A percentile compares a stretch with the other conserved stretches of the same genome.
phyloP scores from a whole-genome alignment of 2,329 filamentous ascomycete species.

The Alternaria triticimaculans region DNA sequence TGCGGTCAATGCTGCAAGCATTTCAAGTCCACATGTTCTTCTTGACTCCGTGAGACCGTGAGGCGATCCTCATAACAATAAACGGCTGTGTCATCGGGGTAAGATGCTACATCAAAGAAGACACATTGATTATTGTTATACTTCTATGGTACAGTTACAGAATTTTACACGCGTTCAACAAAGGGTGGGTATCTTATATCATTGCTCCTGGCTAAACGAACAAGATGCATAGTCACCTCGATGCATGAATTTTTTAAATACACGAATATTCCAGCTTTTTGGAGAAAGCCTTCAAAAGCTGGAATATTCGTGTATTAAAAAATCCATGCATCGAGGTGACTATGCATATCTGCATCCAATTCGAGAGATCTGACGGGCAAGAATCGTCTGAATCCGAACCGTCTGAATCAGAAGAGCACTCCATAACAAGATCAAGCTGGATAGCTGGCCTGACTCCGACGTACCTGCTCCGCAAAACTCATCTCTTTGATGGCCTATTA shows the following conservation, averaged over 20 bases:
- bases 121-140: neutral
- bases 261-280: too few relatives aligned
- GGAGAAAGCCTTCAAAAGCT: too few relatives aligned
- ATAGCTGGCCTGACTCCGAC: neutral
- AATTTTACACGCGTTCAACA: neutral
- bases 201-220: neutral
- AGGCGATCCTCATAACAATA: neutral
- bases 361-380: neutral
- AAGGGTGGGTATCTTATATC: neutral
- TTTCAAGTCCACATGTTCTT: neutral
- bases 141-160: neutral
- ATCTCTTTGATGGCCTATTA: neutral
- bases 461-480: neutral
- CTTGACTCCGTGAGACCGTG: neutral
- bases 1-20: neutral
- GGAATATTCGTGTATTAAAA: too few relatives aligned
- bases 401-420: neutral
- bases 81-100: neutral
- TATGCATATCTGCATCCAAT: neutral
- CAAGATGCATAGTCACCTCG: neutral
- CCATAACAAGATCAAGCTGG: neutral
- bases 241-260: too few relatives aligned
- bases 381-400: neutral
- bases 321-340: too few relatives aligned
- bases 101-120: neutral